phyloP scores from a whole-genome alignment of 805 yeast species.

The Metschnikowia anglica region DNA sequence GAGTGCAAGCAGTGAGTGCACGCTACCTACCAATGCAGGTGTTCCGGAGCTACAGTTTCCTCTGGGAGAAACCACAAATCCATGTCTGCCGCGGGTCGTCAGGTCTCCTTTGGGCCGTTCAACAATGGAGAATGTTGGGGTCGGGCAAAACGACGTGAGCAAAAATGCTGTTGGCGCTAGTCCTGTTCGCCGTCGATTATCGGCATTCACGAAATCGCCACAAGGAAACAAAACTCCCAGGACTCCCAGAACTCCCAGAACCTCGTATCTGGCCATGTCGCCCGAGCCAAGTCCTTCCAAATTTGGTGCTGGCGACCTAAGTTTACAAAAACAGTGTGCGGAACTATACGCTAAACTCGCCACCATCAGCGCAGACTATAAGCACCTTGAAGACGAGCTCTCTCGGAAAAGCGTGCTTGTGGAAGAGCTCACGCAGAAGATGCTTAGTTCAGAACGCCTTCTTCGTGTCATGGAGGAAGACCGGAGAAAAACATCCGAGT shows the following conservation, averaged over 20 bases:
- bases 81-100: constrained; percentile 4
- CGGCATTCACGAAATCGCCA: background rate
- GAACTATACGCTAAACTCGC: constrained; percentile 33
- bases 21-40: background rate
- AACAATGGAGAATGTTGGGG: background rate
- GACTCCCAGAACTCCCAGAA: background rate
- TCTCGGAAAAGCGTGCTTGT: constrained; percentile 24
- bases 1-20: constrained; percentile 1
- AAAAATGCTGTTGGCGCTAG: background rate
- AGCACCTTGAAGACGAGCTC: constrained; percentile 35
- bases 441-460: constrained; percentile 28
- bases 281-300: background rate
- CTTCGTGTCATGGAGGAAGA: constrained; percentile 32
- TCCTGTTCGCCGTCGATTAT: constrained; percentile 4
- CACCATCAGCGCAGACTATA: constrained; percentile 26
- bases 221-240: background rate
- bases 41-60: constrained; percentile 5
- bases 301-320: constrained; percentile 4
- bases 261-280: background rate
- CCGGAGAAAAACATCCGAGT: constrained; percentile 26
- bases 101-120: constrained; percentile 9
- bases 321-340: constrained; percentile 28
- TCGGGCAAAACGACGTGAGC: background rate
- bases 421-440: constrained; percentile 28
- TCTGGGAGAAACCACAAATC: background rate